Percentiles rank a stretch among this genome's conserved stretches.
These are phyloP conservation scores for Alternaria gaisen DNA, from an alignment of 2,329 filamentous ascomycete species.

Conservation along the genomic window DNA sequence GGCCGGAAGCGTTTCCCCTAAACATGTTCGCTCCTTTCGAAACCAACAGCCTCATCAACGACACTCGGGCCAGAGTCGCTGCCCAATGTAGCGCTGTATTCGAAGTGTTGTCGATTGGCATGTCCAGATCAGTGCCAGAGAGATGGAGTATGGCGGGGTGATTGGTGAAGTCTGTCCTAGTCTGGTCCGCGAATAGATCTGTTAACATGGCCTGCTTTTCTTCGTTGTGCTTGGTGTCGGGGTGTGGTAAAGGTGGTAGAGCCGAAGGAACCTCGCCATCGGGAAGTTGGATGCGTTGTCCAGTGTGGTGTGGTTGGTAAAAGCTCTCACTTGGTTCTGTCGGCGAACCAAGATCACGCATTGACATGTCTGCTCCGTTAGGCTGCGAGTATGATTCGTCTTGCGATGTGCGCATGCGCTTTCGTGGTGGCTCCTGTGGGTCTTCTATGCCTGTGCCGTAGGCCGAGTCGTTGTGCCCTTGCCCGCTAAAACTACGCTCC, in stretches of 20 bases:
- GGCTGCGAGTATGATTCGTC: constrained; percentile 52
- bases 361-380: constrained; percentile 64
- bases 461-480: constrained; percentile 67
- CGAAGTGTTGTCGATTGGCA: constrained; percentile 86
- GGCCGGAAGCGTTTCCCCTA: constrained; percentile 86
- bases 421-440: constrained; percentile 78
- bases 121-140: constrained; percentile 82
- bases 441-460: constrained; percentile 69
- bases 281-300: constrained; percentile 57
- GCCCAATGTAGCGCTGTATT: constrained; percentile 97
- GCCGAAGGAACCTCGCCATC: constrained; percentile 66
- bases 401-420: constrained; percentile 68
- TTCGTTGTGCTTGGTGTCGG: constrained; percentile 71
- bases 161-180: constrained; percentile 73
- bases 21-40: constrained; percentile 85
- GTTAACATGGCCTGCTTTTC: constrained; percentile 86
- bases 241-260: constrained; percentile 69
- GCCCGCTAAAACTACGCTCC: constrained; percentile 73
- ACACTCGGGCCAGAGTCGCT: constrained; percentile 86
- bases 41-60: constrained; percentile 82
- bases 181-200: constrained; percentile 66
- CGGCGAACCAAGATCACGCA: constrained; percentile 69
- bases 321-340: constrained; percentile 85
- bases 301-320: constrained; percentile 50
- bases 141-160: constrained; percentile 81